These are phyloP conservation scores for Avena eriantha DNA, from an alignment of 176 grass and related monocot species.

Conservation along the genomic window DNA sequence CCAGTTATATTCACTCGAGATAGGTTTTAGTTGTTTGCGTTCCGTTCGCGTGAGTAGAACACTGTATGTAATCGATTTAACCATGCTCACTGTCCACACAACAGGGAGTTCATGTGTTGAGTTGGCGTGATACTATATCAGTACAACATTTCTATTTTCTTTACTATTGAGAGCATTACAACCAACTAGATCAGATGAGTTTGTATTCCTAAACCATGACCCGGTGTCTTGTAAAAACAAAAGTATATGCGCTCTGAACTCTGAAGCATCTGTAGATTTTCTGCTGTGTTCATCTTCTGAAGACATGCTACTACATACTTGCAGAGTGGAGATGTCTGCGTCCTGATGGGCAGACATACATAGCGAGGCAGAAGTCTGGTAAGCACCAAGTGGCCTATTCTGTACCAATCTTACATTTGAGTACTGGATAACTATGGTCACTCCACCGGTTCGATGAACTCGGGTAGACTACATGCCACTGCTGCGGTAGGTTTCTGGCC, in stretches of 20 bases:
- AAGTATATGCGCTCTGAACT: slow-evolving; percentile 13
- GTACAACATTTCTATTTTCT: not conserved
- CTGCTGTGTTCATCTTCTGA: not conserved
- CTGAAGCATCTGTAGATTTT: not conserved
- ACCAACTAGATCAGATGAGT: not conserved
- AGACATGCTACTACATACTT: not conserved
- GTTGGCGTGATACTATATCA: not conserved
- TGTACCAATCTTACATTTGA: not conserved
- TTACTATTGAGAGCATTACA: not conserved
- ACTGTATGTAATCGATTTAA: slow-evolving; percentile 36
- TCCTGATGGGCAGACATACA: slow-evolving; percentile 18
- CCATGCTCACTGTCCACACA: slow-evolving; percentile 10
- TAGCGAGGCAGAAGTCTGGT: not conserved
- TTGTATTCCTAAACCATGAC: slow-evolving; percentile 27
- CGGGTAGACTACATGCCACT: not conserved
- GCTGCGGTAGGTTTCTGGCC: not conserved
- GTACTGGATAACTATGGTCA: not conserved
- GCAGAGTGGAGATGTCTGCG: slow-evolving; percentile 6
- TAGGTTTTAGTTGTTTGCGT: slow-evolving; percentile 26
- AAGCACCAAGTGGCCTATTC: not conserved
- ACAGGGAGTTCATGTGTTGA: not conserved
- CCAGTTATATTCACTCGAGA: slow-evolving; percentile 23
- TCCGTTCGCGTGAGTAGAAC: slow-evolving; percentile 4
- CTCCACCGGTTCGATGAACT: not conserved
- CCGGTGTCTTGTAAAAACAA: slow-evolving; percentile 15